phyloP scores from a whole-genome alignment of 2,329 filamentous ascomycete species.

The Fusarium sp. region DNA sequence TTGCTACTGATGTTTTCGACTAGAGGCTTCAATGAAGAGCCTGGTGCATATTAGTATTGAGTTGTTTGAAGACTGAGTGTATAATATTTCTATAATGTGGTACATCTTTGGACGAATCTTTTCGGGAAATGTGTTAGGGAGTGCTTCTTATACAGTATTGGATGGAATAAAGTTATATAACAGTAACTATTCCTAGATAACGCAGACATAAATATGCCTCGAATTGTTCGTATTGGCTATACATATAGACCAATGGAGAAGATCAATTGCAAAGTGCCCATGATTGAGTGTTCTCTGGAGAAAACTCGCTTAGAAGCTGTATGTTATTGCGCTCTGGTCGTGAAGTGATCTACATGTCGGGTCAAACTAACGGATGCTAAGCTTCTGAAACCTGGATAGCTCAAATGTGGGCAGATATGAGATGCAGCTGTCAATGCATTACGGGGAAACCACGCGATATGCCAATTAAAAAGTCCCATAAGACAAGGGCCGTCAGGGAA shows the following conservation, averaged over 20 bases:
- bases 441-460: background rate
- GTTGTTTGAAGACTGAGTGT: background rate
- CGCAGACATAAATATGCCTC: too few relatives aligned
- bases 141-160: background rate
- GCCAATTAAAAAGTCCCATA: background rate
- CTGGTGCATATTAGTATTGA: too few relatives aligned
- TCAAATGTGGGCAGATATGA: background rate
- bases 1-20: constrained; percentile 71
- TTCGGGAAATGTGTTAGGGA: background rate
- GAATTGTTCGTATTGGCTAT: background rate
- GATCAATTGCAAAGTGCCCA: background rate
- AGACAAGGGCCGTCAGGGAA: background rate
- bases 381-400: background rate
- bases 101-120: background rate
- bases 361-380: background rate
- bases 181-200: too few relatives aligned
- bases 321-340: background rate
- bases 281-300: too few relatives aligned
- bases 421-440: constrained; percentile 1
- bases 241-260: background rate
- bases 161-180: too few relatives aligned
- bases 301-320: background rate
- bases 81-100: background rate
- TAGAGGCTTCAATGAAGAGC: constrained; percentile 41
- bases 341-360: background rate